Evolutionary conservation across 371 early-diverging fungal genomes (phyloP).

Genomic region (Capillidium rhysosporum): DNA sequence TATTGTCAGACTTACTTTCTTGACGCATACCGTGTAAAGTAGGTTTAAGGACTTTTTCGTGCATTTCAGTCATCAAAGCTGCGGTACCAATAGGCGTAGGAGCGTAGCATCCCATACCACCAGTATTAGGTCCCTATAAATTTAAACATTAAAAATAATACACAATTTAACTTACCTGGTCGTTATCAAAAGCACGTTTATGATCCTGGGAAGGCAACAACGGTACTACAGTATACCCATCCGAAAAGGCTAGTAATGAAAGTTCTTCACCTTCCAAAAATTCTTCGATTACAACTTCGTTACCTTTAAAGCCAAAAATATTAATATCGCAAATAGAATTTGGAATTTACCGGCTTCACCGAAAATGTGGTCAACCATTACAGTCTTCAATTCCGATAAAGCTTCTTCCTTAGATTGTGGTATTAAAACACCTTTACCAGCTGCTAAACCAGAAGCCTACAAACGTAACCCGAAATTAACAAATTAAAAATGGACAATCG

Average conservation of each 20-base stretch:
- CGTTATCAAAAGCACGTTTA: slow-evolving; percentile 84
- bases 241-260: slow-evolving; percentile 79
- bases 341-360: slow-evolving; percentile 51
- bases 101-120: slow-evolving; percentile 96
- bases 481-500: slow-evolving; percentile 4
- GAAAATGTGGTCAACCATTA: slow-evolving; percentile 80
- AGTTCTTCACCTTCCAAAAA: slow-evolving; percentile 81
- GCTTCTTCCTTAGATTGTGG: slow-evolving; percentile 76
- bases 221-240: slow-evolving; percentile 79
- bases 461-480: slow-evolving; percentile 5
- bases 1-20: too few species aligned
- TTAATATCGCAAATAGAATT: not conserved
- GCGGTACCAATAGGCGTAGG: slow-evolving; percentile 84
- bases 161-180: slow-evolving; percentile 19
- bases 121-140: slow-evolving; percentile 82
- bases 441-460: slow-evolving; percentile 89
- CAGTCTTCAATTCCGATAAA: slow-evolving; percentile 50
- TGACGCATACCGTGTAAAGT: slow-evolving; percentile 89
- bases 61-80: slow-evolving; percentile 43
- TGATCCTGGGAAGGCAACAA: slow-evolving; percentile 94
- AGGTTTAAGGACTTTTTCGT: slow-evolving; percentile 63
- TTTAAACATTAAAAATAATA: not conserved
- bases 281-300: slow-evolving; percentile 91
- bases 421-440: slow-evolving; percentile 92
- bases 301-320: slow-evolving; percentile 14